phyloP scores from a whole-genome alignment of 2,329 filamentous ascomycete genomes.

The Myriosclerotinia scirpicola region DNA sequence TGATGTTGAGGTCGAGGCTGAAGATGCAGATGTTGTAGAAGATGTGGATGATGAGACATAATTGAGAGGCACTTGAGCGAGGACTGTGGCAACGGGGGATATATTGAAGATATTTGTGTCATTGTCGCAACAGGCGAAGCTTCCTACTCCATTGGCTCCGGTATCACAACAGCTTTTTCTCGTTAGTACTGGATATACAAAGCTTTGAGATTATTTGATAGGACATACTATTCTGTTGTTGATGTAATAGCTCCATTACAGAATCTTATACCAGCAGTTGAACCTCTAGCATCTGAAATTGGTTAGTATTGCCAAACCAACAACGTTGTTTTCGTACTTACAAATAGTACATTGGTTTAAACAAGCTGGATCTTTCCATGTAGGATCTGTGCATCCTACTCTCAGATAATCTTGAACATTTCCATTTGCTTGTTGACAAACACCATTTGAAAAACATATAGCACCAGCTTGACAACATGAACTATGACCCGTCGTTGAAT shows the following conservation, averaged over 20 bases:
- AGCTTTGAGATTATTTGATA: neutral
- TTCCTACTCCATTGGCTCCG: constrained; percentile 11
- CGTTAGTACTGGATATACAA: neutral
- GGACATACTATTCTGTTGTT: constrained; percentile 31
- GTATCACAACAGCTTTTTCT: constrained; percentile 17
- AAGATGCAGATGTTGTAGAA: neutral
- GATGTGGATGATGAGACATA: constrained; percentile 7
- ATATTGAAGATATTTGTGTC: constrained; percentile 13
- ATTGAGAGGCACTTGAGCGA: constrained; percentile 17
- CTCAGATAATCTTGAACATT: constrained; percentile 31
- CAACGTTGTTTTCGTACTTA: constrained; percentile 22
- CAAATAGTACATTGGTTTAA: constrained; percentile 31
- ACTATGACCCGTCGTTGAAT: constrained; percentile 31
- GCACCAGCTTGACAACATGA: constrained; percentile 30
- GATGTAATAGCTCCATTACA: constrained; percentile 29
- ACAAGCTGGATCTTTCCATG: constrained; percentile 32
- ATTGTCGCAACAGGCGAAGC: constrained; percentile 20
- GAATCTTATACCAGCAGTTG: constrained; percentile 31
- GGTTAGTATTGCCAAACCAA: neutral
- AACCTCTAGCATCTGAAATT: constrained; percentile 27
- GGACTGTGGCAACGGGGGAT: neutral
- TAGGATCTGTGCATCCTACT: constrained; percentile 35
- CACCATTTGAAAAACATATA: constrained; percentile 33
- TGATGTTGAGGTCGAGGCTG: neutral
- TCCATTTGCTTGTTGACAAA: constrained; percentile 30